Evolutionary conservation across 352 stramenopile species (phyloP), one percentile per base, ranked within the genome.

Genomic region (Blastocystis sp.): DNA sequence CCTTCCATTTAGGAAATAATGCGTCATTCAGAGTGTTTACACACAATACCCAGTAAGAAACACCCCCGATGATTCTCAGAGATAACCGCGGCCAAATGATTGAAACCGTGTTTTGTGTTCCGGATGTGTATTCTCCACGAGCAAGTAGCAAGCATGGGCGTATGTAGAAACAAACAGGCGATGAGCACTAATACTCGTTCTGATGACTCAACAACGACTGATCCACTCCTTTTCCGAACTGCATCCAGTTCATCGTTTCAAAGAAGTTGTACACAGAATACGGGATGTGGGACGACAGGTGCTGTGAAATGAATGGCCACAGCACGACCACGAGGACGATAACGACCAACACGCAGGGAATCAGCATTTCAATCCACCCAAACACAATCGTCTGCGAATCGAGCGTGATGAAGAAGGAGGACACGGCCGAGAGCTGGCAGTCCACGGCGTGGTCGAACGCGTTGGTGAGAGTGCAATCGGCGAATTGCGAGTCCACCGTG

Each of bases 351-450:
- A 81, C 19, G n/a, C 38, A 23, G 66, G 21, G 41, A n/a, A 56
- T 34, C 7, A 81, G 38, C 23, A 81, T 64, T 48, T 81, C 71
- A 3, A 62, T 45, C 21, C 40, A 34, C 1, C 71, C 71, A 81
- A 81, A 81, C 28, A 64, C 71, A 5, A 81, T 64, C 3, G 71
- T 67, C 28, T 81, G 40, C 38, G 71, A 21, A 43, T 81, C 71
- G 11, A 53, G 48, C 19, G 71, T 53, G 5, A 81, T 53, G 23
- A 81, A 59, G 53, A 81, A 81, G n/a, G 40, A 62, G 10, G 71
- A n/a, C 10, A 81, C 71, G 14, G 71, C 23, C 21, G 71, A 62
- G 10, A 81, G 28, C 43, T 81, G 48, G 66, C 71, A 81, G 11
- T 81, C 48, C 38, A 65, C n/a, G 14, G 71, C 48, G 43, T 81